Evolutionary conservation across 257 asterid species (phyloP), one percentile per base, ranked within the genome.

Genomic region (Nicotiana tabacum): DNA sequence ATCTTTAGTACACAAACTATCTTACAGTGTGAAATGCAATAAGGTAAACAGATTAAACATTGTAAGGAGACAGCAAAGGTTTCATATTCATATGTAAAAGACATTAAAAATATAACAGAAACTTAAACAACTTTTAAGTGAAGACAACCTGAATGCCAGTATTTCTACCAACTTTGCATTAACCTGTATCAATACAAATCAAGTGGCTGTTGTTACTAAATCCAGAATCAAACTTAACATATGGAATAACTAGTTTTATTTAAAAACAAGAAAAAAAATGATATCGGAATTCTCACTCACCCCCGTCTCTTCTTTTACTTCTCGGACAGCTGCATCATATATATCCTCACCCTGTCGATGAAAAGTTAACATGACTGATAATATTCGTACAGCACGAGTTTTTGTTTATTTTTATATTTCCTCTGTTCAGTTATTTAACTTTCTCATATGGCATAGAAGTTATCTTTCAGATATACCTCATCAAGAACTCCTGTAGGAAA

Each of bases 281-380:
- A 58, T 57, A 43, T 17, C 15, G 3, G 64, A 74, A 77, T 18
- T 39, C 10, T 77, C 18, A 87, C 95, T 88, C 89, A 96, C 98
- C 80, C 98, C 99, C 17, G 98, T 96, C 91, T 96, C 99, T 89
- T 96, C 99, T 90, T 94, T 96, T 61, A 96, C 98, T 90, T 96
- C 98, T 83, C 99, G 88, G 21, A 94, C 97, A 37, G 98, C 98
- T 65, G 99, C 98, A 90, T 89, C 93, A 55, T 92, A 91, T 82
- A 96, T 90, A 87, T 96, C 97, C 89, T 96, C 99, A 70, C 97
- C 99, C 99, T 94, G 88, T 18, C 46, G 89, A 86, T 33, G 62
- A 9, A 33, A 66, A 82, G 17, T 39, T 56, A 12, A 24, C 35
- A 72, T 6, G 58, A 16, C 46, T 11, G 24, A 21, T 69, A 30